Evolutionary conservation across 495 filamentous ascomycete species (phyloP), one percentile per base, ranked within the genome.

Genomic region (Daldinia bambusicola): DNA sequence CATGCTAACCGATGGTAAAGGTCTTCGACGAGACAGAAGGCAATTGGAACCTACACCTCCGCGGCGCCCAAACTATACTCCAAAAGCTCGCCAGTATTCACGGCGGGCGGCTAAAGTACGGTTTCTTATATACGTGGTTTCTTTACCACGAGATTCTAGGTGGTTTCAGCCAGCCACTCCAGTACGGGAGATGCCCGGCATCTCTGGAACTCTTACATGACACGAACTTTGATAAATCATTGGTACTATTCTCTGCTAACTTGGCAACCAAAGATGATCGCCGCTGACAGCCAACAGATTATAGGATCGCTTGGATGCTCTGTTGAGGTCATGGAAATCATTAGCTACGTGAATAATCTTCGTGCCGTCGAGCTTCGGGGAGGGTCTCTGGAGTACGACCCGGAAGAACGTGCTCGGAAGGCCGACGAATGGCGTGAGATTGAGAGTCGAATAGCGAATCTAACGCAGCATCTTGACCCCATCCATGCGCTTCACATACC

Each of bases 11-110:
- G 55, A 5, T 40, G 31, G 9, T 4, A 58, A 58, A 79, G 77
- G 77, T 79, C 13, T 79, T 79, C 61, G 77, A 79, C 55, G 77
- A 79, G 67, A 79, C 72, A 9, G 77, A 79, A 32, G 77, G 77
- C 6, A 74, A 78, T 20, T 79, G 77, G 77, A 71, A 66, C 31
- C 16, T 78, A 14, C 77, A 79, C 50, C 72, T 79, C 2, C 66
- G 73, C n/a, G 77, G 77, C 13, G 76, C 77, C 12, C 76, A 78
- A 37, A 69, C 62, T 26, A 78, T 79, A 37, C 70, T 79, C 8
- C 70, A 63, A 10, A 63, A 70, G 38, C 62, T 74, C 14, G 76
- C 74, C 9, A 41, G 40, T 12, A 74, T 76, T 40, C 70, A 72
- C 40, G 74, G 74, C 18, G 75, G 75, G 12, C 66, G 45, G 6